These are phyloP conservation scores for Sanghuangporus sanghuang DNA, from an alignment of 1,284 basidiomycete species.

Conservation along the genomic window DNA sequence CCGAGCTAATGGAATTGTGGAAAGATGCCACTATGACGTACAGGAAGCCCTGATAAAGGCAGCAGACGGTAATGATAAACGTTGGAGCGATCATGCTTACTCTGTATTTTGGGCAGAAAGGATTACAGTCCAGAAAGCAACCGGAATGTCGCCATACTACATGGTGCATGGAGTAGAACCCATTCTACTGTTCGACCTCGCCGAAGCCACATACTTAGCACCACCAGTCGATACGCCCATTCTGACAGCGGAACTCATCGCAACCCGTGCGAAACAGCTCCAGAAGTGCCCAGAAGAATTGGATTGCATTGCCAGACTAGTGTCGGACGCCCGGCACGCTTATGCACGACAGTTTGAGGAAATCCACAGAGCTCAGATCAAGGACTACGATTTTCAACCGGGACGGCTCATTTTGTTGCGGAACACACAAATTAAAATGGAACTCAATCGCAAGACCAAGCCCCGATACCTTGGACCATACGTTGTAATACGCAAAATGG, in stretches of 20 bases:
- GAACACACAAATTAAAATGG: conserved; percentile 25
- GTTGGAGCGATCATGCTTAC: not conserved
- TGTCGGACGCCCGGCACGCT: not conserved
- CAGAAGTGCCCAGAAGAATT: not conserved
- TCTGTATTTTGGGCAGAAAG: conserved; percentile 24
- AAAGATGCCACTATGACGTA: no score
- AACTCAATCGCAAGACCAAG: conserved; percentile 25
- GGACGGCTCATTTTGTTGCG: conserved; percentile 27
- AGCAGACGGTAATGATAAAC: no score
- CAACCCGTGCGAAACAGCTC: not conserved
- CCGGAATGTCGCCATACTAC: conserved; percentile 23
- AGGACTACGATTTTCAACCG: not conserved
- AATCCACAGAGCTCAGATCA: not conserved
- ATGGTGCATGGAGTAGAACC: conserved; percentile 21
- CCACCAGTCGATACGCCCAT: not conserved
- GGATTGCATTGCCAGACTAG: not conserved
- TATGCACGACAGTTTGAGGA: not conserved
- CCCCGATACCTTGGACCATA: conserved; percentile 29
- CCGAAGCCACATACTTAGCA: conserved; percentile 15
- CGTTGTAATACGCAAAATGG: conserved; percentile 24
- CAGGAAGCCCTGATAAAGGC: no score
- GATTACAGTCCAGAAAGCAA: conserved; percentile 19
- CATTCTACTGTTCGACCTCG: conserved; percentile 22
- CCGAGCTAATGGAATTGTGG: conserved; percentile 17
- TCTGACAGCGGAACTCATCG: not conserved